Conservation (phyloP, 768 basidiomycete genomes). For the Neoboletus subvelutipes region DNA sequence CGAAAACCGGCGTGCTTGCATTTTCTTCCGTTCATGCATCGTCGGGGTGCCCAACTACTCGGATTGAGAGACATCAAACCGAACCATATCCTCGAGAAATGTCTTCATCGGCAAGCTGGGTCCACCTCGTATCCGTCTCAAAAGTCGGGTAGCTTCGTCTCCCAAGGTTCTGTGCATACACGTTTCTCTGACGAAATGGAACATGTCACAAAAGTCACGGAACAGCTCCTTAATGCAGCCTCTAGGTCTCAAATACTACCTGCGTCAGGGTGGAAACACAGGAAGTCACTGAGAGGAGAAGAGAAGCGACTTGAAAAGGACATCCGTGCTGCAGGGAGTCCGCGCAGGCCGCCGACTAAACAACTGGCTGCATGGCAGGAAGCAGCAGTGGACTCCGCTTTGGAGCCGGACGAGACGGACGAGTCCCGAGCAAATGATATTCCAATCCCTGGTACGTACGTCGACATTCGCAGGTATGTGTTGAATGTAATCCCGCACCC, state of each 20-base stretch:
- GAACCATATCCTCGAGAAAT: slow-evolving; percentile 12
- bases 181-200: slow-evolving; percentile 4
- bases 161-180: neutral
- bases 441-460: slow-evolving; percentile 45
- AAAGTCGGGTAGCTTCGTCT: neutral
- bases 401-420: slow-evolving; percentile 13
- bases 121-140: neutral
- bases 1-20: neutral
- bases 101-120: neutral
- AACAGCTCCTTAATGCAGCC: slow-evolving; percentile 37
- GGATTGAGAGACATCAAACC: slow-evolving; percentile 18
- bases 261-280: slow-evolving; percentile 38
- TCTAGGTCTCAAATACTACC: slow-evolving; percentile 26
- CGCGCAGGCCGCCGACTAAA: slow-evolving; percentile 23
- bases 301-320: slow-evolving; percentile 38
- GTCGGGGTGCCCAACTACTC: slow-evolving; percentile 21
- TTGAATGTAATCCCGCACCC: neutral
- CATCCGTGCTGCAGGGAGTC: slow-evolving; percentile 13
- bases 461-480: slow-evolving; percentile 52
- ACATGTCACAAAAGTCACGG: slow-evolving; percentile 21
- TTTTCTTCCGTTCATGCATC: slow-evolving; percentile 34
- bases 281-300: slow-evolving; percentile 35
- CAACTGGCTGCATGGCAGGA: slow-evolving; percentile 27
- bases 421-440: slow-evolving; percentile 18
- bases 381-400: slow-evolving; percentile 14